These are phyloP conservation scores for Microsporum ferrugineum DNA, from an alignment of 2,329 filamentous ascomycete genomes.

Conservation along the genomic window DNA sequence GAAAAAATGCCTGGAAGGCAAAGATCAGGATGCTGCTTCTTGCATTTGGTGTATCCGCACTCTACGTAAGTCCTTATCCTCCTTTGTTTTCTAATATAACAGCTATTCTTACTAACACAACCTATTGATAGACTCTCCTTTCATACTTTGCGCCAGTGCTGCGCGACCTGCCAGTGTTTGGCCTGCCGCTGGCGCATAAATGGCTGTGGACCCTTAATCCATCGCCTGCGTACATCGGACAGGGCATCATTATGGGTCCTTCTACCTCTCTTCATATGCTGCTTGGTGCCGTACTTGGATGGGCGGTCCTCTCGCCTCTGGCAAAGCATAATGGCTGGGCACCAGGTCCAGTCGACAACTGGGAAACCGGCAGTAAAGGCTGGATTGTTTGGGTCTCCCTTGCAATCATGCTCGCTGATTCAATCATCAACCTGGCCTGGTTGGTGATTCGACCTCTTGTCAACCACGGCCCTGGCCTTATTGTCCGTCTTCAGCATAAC, in stretches of 20 bases:
- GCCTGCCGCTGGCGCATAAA: constrained; percentile 55
- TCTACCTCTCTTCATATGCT: constrained; percentile 94
- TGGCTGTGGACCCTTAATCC: constrained; percentile 98
- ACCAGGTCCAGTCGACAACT: constrained; percentile 71
- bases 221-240: constrained; percentile 90
- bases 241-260: constrained; percentile 97
- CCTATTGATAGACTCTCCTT: constrained; percentile 53
- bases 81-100: background rate
- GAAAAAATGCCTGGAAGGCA: constrained; percentile 47
- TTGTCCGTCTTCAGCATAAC: constrained; percentile 22
- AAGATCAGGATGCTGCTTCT: constrained; percentile 50
- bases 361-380: constrained; percentile 87
- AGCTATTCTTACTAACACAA: background rate
- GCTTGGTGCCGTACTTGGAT: constrained; percentile 75
- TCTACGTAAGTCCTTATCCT: constrained; percentile 33
- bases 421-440: constrained; percentile 75
- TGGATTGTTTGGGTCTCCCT: constrained; percentile 98
- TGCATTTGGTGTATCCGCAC: constrained; percentile 49
- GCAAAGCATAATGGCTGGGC: constrained; percentile 84
- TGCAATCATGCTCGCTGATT: constrained; percentile 93
- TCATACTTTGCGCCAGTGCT: constrained; percentile 85
- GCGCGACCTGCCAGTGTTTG: constrained; percentile 78
- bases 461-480: constrained; percentile 32
- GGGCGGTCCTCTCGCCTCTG: constrained; percentile 80
- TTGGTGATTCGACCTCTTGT: constrained; percentile 56